Percentiles rank a stretch among this genome's conserved stretches.
These are phyloP conservation scores for Boletus sp. DNA, from an alignment of 1,284 basidiomycete genomes.

Conservation along the genomic window DNA sequence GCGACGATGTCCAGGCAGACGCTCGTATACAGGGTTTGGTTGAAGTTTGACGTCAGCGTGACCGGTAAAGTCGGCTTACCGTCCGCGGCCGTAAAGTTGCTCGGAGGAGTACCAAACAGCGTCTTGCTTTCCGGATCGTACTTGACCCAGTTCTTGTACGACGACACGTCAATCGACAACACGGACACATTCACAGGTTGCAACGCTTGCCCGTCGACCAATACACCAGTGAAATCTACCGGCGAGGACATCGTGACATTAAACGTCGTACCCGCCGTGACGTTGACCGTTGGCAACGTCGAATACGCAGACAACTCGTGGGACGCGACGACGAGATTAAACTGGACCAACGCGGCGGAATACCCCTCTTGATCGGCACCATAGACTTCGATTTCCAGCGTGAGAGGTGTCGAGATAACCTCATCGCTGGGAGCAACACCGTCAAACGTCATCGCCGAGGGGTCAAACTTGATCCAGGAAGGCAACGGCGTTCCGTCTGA, in stretches of 20 bases:
- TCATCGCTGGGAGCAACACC: slow-evolving; percentile 66
- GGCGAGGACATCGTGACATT: slow-evolving; percentile 57
- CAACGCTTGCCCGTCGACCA: slow-evolving; percentile 60
- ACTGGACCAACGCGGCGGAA: slow-evolving; percentile 49
- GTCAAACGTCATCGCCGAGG: slow-evolving; percentile 69
- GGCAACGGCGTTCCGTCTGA: slow-evolving; percentile 72
- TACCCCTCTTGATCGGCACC: slow-evolving; percentile 69
- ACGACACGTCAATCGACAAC: slow-evolving; percentile 57
- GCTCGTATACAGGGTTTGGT: slow-evolving; percentile 64
- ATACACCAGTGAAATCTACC: slow-evolving; percentile 58
- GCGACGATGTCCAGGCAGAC: slow-evolving; percentile 63
- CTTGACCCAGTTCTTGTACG: slow-evolving; percentile 57
- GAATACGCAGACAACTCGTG: slow-evolving; percentile 58
- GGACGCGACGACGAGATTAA: slow-evolving; percentile 57
- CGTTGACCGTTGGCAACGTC: slow-evolving; percentile 62
- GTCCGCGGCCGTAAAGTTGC: slow-evolving; percentile 29
- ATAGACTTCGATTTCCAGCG: slow-evolving; percentile 55
- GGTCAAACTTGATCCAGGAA: slow-evolving; percentile 73
- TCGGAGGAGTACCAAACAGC: slow-evolving; percentile 64
- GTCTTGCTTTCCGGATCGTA: slow-evolving; percentile 56
- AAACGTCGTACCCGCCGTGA: slow-evolving; percentile 56
- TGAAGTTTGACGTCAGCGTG: slow-evolving; percentile 58
- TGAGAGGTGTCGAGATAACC: slow-evolving; percentile 38
- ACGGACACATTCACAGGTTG: slow-evolving; percentile 51
- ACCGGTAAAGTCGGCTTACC: slow-evolving; percentile 53